Evolutionary conservation across 441 rosid species (phyloP), one percentile per base, ranked within the genome.

Genomic region (Syzygium malaccense): DNA sequence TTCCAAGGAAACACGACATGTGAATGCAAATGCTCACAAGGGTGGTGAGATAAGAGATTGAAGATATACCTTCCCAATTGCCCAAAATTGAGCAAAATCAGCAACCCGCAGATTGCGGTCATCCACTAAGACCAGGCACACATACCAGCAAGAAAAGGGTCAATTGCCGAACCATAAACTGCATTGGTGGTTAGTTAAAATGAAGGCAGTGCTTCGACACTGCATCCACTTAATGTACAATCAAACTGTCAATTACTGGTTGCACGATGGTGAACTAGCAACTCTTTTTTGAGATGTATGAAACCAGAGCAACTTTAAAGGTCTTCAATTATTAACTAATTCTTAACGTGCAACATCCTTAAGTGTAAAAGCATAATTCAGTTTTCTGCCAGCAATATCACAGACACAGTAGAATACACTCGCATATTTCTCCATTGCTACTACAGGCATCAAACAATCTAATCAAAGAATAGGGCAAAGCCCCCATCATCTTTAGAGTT

Each of bases 91-190:
- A 98, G 99, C 97, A 98, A 98, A 98, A 98, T 98, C 99, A 94
- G 99, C 96, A 94, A 98, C 99, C 99, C 98, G 98, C 99, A 98
- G 99, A 98, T 98, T 98, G 98, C 99, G 98, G 99, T 98, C 99
- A 98, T 98, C 99, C 99, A 98, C 99, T 96, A 98, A 96, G 96
- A 96, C 92, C 94, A 96, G 93, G 97, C 94, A 96, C 97, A 98
- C 90, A 96, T 96, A 96, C 97, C 99, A 98, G 95, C 96, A 95
- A 95, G 93, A 93, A 93, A 95, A 96, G 93, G 97, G 96, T 98
- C 97, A 98, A 98, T 95, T 96, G 95, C 95, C 98, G 96, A 94
- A 96, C 94, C 90, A 89, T 95, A 92, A 95, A 96, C 99, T 96
- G 99, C 99, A 98, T 94, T 92, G 93, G 96, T 93, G 88, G 99